A percentile compares a stretch with the other conserved stretches of the same genome.
Evolutionary conservation across 108 stramenopile species (phyloP).

Genomic region (Hondaea fermentalgiana): DNA sequence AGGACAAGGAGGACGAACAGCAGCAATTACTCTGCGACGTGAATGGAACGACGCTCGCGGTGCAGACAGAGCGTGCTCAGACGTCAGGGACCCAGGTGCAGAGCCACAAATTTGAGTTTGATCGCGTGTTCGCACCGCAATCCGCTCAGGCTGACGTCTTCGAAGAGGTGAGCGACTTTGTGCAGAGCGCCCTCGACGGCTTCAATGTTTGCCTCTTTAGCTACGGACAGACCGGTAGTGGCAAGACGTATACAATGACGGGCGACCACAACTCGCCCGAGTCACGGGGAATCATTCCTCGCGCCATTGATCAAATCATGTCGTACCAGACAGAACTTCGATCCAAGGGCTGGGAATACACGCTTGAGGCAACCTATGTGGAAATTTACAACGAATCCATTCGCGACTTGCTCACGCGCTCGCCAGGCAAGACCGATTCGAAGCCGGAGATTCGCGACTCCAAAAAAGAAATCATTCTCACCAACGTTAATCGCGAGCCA

Average conservation of each 20-base stretch:
- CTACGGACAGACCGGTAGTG: conserved; percentile 76
- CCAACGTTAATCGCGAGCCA: conserved; percentile 19
- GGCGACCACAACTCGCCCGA: conserved; percentile 62
- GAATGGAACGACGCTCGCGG: conserved; percentile 5
- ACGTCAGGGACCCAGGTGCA: conserved; percentile 21
- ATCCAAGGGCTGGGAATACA: conserved; percentile 84
- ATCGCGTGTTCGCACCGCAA: conserved; percentile 81
- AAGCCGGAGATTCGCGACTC: conserved; percentile 9
- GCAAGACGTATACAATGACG: conserved; percentile 92
- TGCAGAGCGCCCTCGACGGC: conserved; percentile 89
- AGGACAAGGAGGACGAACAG: conserved; percentile 55
- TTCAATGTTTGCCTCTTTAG: conserved; percentile 89
- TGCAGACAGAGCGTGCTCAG: conserved; percentile 30
- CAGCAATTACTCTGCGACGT: conserved; percentile 13
- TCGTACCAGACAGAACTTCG: conserved; percentile 63
- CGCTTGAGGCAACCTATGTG: conserved; percentile 80
- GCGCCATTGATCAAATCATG: conserved; percentile 81
- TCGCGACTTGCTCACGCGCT: conserved; percentile 70
- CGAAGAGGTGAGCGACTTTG: conserved; percentile 86
- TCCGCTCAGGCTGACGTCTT: conserved; percentile 82
- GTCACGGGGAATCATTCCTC: conserved; percentile 87
- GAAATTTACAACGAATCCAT: conserved; percentile 99
- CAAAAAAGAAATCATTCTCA: conserved; percentile 21
- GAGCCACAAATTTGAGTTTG: conserved; percentile 64
- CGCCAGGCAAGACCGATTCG: neutral